A percentile compares a stretch with the other conserved stretches of the same genome.
These are phyloP conservation scores for Talaromyces thailandensis DNA, from an alignment of 495 filamentous ascomycete species.

Conservation along the genomic window DNA sequence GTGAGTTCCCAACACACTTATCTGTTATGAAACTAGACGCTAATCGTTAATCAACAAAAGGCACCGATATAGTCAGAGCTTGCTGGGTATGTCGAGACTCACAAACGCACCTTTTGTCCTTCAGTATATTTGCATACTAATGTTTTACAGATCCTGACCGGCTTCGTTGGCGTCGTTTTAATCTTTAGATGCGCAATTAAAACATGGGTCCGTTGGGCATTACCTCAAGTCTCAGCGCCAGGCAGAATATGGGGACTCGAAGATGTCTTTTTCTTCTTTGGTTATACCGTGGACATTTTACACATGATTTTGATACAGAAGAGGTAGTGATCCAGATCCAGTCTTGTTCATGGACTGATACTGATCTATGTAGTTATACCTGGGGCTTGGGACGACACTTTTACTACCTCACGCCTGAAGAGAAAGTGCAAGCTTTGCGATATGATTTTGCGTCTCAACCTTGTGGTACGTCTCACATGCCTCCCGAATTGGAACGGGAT, in stretches of 20 bases:
- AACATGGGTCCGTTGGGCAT: constrained; percentile 23
- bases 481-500: background rate
- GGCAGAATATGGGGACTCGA: constrained; percentile 26
- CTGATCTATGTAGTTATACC: constrained; percentile 11
- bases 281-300: constrained; percentile 20
- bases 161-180: constrained; percentile 19
- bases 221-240: constrained; percentile 25
- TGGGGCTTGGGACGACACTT: constrained; percentile 27
- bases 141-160: constrained; percentile 18
- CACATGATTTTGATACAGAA: constrained; percentile 25
- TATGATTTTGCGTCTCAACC: constrained; percentile 27
- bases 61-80: constrained; percentile 16
- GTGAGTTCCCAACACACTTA: constrained; percentile 8
- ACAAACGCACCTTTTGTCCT: background rate
- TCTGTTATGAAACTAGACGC: constrained; percentile 2
- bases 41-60: constrained; percentile 8
- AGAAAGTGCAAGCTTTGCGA: constrained; percentile 19
- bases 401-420: constrained; percentile 14
- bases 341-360: background rate
- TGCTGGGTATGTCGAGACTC: constrained; percentile 19
- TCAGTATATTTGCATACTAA: background rate
- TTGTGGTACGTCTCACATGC: constrained; percentile 7
- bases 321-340: constrained; percentile 15
- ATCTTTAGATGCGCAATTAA: constrained; percentile 25
- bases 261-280: constrained; percentile 23